Evolutionary conservation across 345 rosid genomes (phyloP), one percentile per base, ranked within the genome.

Genomic region (Salix purpurea): DNA sequence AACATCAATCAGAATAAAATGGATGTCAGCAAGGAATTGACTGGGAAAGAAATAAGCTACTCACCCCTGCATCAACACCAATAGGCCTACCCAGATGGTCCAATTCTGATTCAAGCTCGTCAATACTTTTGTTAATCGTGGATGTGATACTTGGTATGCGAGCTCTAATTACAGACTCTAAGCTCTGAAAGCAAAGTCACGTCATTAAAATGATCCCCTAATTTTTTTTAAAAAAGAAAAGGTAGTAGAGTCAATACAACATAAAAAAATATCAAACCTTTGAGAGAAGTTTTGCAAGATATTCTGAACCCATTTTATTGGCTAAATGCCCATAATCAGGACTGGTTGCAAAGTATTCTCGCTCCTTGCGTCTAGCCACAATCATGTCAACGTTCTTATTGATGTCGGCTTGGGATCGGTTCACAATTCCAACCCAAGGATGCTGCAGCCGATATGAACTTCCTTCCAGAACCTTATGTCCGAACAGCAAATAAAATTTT

Each of bases 361-460:
- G 88, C 72, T 96, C 99, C 75, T 89, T 96, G 14, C 88, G 91
- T 80, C 98, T 89, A 14, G 99, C 97, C 60, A 90, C 75, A 82
- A 91, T 90, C 99, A 96, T 96, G 78, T 96, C 96, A 19, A 88
- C 85, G 65, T 91, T 96, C 77, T 84, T 96, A 76, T 96, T 96
- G 10, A 96, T 96, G 79, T 95, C 99, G 56, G 99, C 97, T 87
- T 95, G 99, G 2, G 99, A 95, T 65, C 99, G 97, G 81, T 93
- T 95, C 80, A 95, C 99, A 71, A 95, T 88, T 67, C 99, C 99
- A 82, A 93, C 99, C 99, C 99, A 96, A 74, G 98, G 99, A 10
- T 87, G 89, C 77, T 88, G 94, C 79, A 96, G 87, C 79, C 86
- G 80, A 79, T 93, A 96, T 73, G 99, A 87, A 86, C 93, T 89